Percentiles rank a stretch among this genome's conserved stretches.
Conservation (phyloP, 352 stramenopile genomes). For the Globisporangium megalacanthum region DNA sequence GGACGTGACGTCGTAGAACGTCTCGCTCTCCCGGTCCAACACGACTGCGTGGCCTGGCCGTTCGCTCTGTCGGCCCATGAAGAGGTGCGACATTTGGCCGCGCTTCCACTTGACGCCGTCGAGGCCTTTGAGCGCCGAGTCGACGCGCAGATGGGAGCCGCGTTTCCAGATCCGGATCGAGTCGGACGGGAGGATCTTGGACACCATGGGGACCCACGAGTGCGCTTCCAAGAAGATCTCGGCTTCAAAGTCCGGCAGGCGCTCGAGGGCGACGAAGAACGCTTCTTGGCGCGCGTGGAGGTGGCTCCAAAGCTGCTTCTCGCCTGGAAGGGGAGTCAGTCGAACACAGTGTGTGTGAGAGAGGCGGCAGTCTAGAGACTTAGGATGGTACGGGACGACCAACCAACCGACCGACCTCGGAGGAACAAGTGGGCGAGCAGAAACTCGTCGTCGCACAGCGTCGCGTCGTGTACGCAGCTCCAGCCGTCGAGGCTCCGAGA, state of each 20-base stretch:
- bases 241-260: conserved; percentile 70
- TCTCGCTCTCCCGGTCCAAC: conserved; percentile 51
- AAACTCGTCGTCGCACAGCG: conserved; percentile 71
- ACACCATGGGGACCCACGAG: conserved; percentile 80
- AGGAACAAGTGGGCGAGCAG: conserved; percentile 68
- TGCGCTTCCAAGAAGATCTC: conserved; percentile 77
- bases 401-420: conserved; percentile 17
- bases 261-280: conserved; percentile 57
- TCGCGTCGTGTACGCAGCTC: conserved; percentile 72
- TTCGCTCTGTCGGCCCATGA: conserved; percentile 29
- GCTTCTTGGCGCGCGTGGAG: conserved; percentile 43
- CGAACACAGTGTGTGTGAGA: neutral
- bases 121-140: conserved; percentile 70
- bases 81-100: conserved; percentile 67
- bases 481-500: conserved; percentile 46
- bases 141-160: conserved; percentile 56
- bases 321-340: conserved; percentile 15
- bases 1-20: conserved; percentile 62
- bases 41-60: conserved; percentile 42
- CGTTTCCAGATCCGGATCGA: conserved; percentile 69
- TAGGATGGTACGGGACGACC: neutral
- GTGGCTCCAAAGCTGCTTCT: conserved; percentile 53
- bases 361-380: neutral
- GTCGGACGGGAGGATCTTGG: conserved; percentile 70
- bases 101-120: conserved; percentile 75